Evolutionary conservation across 257 asterid species (phyloP).

Genomic region (Nicotiana sylvestris): DNA sequence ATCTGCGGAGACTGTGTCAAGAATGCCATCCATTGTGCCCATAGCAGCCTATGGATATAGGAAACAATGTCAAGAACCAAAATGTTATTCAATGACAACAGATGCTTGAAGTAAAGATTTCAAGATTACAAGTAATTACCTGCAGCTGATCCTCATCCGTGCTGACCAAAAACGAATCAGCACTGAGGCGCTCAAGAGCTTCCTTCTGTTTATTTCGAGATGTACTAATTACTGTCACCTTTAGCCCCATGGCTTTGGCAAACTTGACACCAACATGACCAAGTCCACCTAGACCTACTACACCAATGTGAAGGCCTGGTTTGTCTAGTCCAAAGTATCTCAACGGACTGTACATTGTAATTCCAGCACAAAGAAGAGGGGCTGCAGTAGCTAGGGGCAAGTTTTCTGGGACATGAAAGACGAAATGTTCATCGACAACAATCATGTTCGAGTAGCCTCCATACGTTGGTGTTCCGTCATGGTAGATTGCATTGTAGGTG

Average conservation of each 20-base stretch:
- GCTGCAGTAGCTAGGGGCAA: neutral
- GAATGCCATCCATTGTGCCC: conserved; percentile 39
- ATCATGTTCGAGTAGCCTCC: conserved; percentile 18
- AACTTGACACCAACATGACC: conserved; percentile 17
- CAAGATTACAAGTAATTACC: neutral
- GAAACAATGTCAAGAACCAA: neutral
- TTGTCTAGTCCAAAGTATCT: conserved; percentile 8
- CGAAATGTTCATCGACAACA: conserved; percentile 12
- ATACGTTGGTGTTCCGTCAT: neutral
- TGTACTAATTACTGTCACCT: conserved; percentile 19
- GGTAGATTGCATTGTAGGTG: neutral
- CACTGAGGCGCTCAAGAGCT: conserved; percentile 8
- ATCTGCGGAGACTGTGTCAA: conserved; percentile 43
- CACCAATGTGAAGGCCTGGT: conserved; percentile 5
- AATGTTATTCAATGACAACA: neutral
- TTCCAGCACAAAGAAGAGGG: conserved; percentile 11
- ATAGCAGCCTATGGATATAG: conserved; percentile 33
- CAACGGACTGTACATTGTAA: conserved; percentile 9
- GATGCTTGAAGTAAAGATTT: neutral
- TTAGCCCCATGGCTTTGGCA: conserved; percentile 12
- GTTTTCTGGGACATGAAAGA: neutral
- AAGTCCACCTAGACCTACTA: conserved; percentile 14
- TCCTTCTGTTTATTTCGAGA: conserved; percentile 5
- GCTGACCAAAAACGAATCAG: conserved; percentile 13
- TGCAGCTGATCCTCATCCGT: conserved; percentile 4